Conservation (phyloP, 345 rosid species). For the Psidium friedrichsthalianum region DNA sequence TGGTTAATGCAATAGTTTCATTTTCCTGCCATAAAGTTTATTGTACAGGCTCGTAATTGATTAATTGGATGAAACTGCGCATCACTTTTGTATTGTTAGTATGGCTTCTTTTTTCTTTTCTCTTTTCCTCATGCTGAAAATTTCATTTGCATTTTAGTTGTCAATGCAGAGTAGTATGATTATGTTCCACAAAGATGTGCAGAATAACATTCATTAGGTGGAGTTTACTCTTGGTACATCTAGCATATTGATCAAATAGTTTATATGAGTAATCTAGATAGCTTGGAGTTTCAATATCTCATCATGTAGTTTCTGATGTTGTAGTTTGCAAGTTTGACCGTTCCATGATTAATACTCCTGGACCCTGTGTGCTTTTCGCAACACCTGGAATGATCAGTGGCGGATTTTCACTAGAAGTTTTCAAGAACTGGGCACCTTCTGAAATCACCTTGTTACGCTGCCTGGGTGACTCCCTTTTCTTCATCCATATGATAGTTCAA, state of each 20-base stretch:
- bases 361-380: conserved; percentile 98
- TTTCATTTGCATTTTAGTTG: background rate
- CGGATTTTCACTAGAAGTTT: conserved; percentile 91
- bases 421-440: conserved; percentile 91
- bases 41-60: background rate
- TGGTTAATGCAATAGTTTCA: background rate
- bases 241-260: background rate
- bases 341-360: conserved; percentile 71
- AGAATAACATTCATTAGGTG: background rate
- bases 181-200: background rate
- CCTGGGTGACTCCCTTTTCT: conserved; percentile 58
- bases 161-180: background rate
- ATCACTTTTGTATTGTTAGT: background rate
- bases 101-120: background rate
- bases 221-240: background rate
- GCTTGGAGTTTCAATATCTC: background rate
- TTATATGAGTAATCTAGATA: background rate
- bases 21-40: background rate
- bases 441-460: conserved; percentile 63
- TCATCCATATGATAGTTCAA: background rate
- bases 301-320: conserved; percentile 6
- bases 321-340: conserved; percentile 74
- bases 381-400: conserved; percentile 98
- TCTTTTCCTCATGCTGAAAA: background rate
- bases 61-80: background rate